Conservation (phyloP, 345 rosid species). For the Sonneratia alba region DNA sequence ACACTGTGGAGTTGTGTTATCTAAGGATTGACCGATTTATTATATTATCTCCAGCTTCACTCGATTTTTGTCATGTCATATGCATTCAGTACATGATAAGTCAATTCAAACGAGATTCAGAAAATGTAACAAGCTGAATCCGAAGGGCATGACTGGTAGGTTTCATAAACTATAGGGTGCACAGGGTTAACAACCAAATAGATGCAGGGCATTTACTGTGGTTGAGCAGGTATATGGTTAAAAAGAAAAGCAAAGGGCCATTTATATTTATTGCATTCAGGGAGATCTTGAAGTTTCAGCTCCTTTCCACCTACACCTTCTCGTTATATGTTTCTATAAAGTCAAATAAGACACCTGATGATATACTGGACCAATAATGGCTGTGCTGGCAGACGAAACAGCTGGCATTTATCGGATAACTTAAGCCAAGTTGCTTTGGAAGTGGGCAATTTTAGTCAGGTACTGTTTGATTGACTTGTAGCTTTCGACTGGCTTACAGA, state of each 20-base stretch:
- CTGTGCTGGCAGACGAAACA: slow-evolving; percentile 55
- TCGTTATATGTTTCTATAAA: neutral
- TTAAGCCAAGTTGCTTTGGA: no score
- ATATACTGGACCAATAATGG: slow-evolving; percentile 1
- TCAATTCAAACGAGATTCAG: neutral
- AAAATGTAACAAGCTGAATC: neutral
- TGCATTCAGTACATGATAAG: neutral
- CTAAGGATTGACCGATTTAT: no score
- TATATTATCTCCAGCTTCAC: no score
- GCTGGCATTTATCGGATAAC: slow-evolving; percentile 41
- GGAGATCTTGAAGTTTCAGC: slow-evolving; percentile 31
- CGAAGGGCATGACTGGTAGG: neutral
- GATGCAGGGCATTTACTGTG: neutral
- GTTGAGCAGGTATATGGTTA: slow-evolving; percentile 69
- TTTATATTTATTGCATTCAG: no score
- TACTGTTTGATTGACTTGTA: no score
- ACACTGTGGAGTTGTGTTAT: neutral
- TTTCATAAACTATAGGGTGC: neutral
- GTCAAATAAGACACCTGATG: neutral
- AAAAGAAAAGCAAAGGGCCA: slow-evolving; percentile 45
- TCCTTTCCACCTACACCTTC: no score
- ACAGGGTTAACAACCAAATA: neutral
- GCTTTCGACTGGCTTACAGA: no score
- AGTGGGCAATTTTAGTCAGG: no score
- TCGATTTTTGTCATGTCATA: no score